Conservation (phyloP, 192 early-diverging fungal species). For the Pecoramyces ruminantium region DNA sequence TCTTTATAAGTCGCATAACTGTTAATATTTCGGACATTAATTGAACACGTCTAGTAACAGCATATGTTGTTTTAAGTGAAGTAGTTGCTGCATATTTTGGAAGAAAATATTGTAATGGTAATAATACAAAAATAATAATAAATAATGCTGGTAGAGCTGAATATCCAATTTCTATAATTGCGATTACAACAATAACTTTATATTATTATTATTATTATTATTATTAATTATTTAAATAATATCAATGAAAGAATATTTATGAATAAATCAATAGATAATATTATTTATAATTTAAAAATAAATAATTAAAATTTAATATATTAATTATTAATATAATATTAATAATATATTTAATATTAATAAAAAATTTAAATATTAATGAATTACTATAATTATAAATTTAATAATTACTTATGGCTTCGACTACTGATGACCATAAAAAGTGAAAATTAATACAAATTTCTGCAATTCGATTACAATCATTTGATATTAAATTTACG, state of each 20-base stretch:
- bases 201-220: neutral
- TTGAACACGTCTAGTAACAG: conserved; percentile 20
- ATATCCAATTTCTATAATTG: neutral
- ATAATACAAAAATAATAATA: conserved; percentile 44
- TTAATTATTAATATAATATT: too few species aligned
- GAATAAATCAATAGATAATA: too few species aligned
- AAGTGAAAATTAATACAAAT: conserved; percentile 52
- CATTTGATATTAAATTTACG: conserved; percentile 51
- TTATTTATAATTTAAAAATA: too few species aligned
- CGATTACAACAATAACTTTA: neutral
- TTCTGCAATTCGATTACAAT: conserved; percentile 53
- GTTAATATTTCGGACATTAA: conserved; percentile 41
- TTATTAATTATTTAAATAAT: neutral
- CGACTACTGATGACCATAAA: conserved; percentile 49
- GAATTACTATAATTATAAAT: too few species aligned
- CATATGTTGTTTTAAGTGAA: neutral
- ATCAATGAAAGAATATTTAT: too few species aligned
- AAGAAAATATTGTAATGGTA: conserved; percentile 27
- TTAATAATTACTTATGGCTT: conserved; percentile 14
- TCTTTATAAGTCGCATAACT: conserved; percentile 58
- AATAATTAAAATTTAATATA: too few species aligned
- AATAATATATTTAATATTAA: too few species aligned
- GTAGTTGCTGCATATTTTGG: conserved; percentile 26
- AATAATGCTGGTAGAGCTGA: conserved; percentile 19
- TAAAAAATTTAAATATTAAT: too few species aligned